Evolutionary conservation across 1,284 basidiomycete species (phyloP).

Genomic region (Leccinum variabile): DNA sequence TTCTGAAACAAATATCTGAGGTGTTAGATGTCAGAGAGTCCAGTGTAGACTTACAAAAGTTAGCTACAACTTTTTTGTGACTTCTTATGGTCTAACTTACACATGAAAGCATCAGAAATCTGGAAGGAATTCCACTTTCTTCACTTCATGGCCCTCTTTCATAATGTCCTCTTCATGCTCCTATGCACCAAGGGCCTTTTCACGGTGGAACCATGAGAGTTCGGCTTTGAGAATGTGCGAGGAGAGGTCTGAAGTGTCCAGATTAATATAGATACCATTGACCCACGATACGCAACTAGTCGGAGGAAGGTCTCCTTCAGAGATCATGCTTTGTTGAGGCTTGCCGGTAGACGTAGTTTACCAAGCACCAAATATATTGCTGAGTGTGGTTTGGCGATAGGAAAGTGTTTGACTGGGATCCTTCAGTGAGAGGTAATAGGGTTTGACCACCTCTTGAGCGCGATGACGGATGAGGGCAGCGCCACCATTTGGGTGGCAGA

Average conservation of each 20-base stretch:
- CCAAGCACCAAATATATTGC: background rate
- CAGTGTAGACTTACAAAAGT: too few relatives aligned
- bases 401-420: background rate
- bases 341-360: background rate
- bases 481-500: background rate
- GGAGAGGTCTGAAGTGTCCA: background rate
- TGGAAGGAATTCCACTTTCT: too few relatives aligned
- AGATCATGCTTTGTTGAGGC: background rate
- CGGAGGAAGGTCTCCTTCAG: background rate
- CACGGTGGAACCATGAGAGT: fast-evolving
- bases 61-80: too few relatives aligned
- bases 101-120: too few relatives aligned
- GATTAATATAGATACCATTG: background rate
- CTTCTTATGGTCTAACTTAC: too few relatives aligned
- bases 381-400: background rate
- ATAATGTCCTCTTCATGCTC: too few relatives aligned
- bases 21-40: too few relatives aligned
- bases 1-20: too few relatives aligned
- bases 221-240: background rate
- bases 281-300: background rate
- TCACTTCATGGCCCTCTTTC: too few relatives aligned
- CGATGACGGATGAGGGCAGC: background rate
- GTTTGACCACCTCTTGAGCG: fast-evolving
- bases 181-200: background rate
- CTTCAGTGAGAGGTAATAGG: background rate